phyloP scores from a whole-genome alignment of 2,329 filamentous ascomycete genomes.

The Paracamarosporium sp. region DNA sequence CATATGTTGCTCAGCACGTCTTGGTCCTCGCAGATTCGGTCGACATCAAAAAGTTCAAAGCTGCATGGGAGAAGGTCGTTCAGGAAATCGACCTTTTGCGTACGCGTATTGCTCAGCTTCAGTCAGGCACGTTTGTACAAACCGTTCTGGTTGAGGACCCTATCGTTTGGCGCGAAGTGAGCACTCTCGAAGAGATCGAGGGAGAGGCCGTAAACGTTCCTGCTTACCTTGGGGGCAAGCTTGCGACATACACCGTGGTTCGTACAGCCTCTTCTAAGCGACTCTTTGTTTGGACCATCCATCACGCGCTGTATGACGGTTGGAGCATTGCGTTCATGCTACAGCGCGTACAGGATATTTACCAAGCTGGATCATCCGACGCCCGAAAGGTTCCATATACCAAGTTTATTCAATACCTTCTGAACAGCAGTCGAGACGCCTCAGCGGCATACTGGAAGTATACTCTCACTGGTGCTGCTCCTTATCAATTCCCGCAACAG shows the following conservation, averaged over 20 bases:
- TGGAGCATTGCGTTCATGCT: constrained; percentile 41
- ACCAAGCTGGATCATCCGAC: constrained; percentile 20
- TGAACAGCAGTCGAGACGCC: constrained; percentile 20
- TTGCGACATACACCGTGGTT: constrained; percentile 37
- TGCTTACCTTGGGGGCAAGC: constrained; percentile 27
- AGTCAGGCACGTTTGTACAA: constrained; percentile 36
- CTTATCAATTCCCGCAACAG: constrained; percentile 43
- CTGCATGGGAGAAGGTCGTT: constrained; percentile 55
- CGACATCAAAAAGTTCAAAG: constrained; percentile 52
- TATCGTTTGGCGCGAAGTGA: constrained; percentile 30
- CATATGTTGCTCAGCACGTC: constrained; percentile 57
- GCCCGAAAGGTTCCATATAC: constrained; percentile 32
- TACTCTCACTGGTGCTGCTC: constrained; percentile 32
- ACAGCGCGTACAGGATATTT: constrained; percentile 38
- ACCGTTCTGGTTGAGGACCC: constrained; percentile 34
- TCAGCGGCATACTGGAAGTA: constrained; percentile 44
- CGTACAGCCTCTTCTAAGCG: constrained; percentile 15
- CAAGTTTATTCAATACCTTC: constrained; percentile 44
- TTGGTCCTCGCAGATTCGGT: constrained; percentile 48
- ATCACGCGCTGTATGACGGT: constrained; percentile 52
- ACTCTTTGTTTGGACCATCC: constrained; percentile 48
- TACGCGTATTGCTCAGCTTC: constrained; percentile 48
- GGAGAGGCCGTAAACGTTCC: constrained; percentile 23
- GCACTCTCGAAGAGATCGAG: constrained; percentile 26
- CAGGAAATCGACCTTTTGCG: constrained; percentile 56